phyloP scores from a whole-genome alignment of 2,329 filamentous ascomycete genomes.

The Neophaeococcomyces mojaviensis region DNA sequence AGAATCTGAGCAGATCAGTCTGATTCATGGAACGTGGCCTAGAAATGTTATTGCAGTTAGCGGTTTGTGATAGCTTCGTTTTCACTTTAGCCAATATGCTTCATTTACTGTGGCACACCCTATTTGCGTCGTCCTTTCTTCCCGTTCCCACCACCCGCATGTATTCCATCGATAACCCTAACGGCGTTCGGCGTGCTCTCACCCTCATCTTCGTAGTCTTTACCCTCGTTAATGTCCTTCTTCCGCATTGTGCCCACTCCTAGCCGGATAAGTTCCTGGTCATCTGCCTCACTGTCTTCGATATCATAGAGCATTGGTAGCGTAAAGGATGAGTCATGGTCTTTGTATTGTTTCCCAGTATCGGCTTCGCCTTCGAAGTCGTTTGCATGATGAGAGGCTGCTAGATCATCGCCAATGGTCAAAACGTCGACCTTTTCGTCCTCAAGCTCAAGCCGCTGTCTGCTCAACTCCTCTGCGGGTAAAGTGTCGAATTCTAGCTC shows the following conservation, averaged over 20 bases:
- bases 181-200: background rate
- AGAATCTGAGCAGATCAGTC: too few relatives aligned
- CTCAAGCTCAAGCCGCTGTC: conserved; percentile 56
- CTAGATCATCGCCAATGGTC: conserved; percentile 56
- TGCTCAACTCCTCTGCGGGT: background rate
- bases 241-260: conserved; percentile 76
- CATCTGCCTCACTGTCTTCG: conserved; percentile 89
- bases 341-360: conserved; percentile 34
- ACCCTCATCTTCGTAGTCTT: conserved; percentile 46
- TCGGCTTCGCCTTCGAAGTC: conserved; percentile 39
- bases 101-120: too few relatives aligned
- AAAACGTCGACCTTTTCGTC: conserved; percentile 79
- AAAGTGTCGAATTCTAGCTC: conserved; percentile 99
- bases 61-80: too few relatives aligned
- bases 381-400: conserved; percentile 47
- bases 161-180: background rate
- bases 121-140: background rate
- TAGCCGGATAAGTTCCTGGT: conserved; percentile 61
- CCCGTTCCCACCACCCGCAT: background rate
- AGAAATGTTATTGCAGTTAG: too few relatives aligned
- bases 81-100: too few relatives aligned
- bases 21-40: too few relatives aligned
- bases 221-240: conserved; percentile 68
- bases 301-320: conserved; percentile 94
- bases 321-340: conserved; percentile 55